Conservation (phyloP, 495 filamentous ascomycete species). For the Penicillium silybi region DNA sequence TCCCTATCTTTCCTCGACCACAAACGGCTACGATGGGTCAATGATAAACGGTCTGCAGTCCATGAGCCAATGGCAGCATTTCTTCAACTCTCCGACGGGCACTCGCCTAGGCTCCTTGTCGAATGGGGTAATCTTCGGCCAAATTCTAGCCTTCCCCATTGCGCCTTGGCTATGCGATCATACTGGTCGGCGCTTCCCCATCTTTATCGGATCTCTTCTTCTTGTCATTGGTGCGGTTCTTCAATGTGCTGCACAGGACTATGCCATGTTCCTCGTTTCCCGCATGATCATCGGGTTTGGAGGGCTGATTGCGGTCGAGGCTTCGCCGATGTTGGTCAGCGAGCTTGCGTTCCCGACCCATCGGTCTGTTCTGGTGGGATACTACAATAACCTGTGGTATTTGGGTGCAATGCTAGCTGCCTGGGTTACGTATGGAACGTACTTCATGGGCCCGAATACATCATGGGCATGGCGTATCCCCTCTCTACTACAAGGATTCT, state of each 20-base stretch:
- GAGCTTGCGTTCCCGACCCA: conserved; percentile 31
- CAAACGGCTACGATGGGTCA: conserved; percentile 22
- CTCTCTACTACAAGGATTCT: conserved; percentile 28
- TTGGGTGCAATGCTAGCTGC: conserved; percentile 14
- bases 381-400: conserved; percentile 16
- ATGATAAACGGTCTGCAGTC: conserved; percentile 33
- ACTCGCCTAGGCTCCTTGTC: conserved; percentile 19
- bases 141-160: conserved; percentile 19
- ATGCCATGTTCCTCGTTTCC: conserved; percentile 22
- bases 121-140: conserved; percentile 20
- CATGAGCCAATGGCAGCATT: conserved; percentile 19
- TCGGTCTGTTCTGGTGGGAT: conserved; percentile 13
- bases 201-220: conserved; percentile 18
- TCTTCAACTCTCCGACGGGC: conserved; percentile 16
- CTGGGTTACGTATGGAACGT: conserved; percentile 18
- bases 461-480: conserved; percentile 45
- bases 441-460: conserved; percentile 1
- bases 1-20: conserved; percentile 6
- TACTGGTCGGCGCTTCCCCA: conserved; percentile 17
- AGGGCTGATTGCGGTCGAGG: conserved; percentile 11
- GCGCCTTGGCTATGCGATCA: conserved; percentile 8
- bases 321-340: conserved; percentile 26
- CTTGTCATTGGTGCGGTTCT: conserved; percentile 20
- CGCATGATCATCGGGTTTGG: conserved; percentile 28
- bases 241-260: conserved; percentile 20